Evolutionary conservation across 1,139 yeast species (phyloP).

Genomic region (Casaregolazyma lundiana): DNA sequence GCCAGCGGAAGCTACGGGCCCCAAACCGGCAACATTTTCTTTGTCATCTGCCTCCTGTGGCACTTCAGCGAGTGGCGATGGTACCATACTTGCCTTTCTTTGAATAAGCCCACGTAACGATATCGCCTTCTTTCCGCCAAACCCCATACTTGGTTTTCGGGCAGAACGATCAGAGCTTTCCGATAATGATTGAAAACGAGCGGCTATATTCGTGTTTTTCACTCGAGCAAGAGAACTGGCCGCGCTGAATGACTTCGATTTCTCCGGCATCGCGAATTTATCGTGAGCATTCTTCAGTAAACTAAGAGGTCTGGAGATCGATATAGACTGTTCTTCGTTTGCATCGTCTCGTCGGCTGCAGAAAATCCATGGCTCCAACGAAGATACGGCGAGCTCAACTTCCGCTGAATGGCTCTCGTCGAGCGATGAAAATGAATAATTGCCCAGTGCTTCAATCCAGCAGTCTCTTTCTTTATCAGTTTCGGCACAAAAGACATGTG

Average conservation of each 20-base stretch:
- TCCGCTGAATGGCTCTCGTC: not conserved
- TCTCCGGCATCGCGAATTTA: not conserved
- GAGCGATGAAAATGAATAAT: conserved; percentile 26
- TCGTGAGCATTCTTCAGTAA: not conserved
- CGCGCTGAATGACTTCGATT: not conserved
- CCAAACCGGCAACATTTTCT: not conserved
- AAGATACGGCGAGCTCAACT: not conserved
- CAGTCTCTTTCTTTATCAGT: conserved; percentile 72
- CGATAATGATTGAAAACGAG: not conserved
- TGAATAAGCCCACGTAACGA: not conserved
- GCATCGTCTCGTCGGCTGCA: not conserved
- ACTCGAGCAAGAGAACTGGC: not conserved
- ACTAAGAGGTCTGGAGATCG: not conserved
- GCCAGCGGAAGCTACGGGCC: conserved; percentile 5
- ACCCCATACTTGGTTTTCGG: not conserved
- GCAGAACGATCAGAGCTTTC: not conserved
- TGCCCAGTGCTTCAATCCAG: conserved; percentile 65
- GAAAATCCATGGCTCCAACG: not conserved
- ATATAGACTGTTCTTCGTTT: not conserved
- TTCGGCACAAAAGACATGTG: conserved; percentile 78
- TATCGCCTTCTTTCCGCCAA: not conserved
- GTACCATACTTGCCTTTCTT: not conserved
- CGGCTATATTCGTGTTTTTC: not conserved
- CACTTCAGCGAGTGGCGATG: not conserved
- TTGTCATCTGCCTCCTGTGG: not conserved